These are phyloP conservation scores for Neurospora africana DNA, from an alignment of 495 filamentous ascomycete species.

Conservation along the genomic window DNA sequence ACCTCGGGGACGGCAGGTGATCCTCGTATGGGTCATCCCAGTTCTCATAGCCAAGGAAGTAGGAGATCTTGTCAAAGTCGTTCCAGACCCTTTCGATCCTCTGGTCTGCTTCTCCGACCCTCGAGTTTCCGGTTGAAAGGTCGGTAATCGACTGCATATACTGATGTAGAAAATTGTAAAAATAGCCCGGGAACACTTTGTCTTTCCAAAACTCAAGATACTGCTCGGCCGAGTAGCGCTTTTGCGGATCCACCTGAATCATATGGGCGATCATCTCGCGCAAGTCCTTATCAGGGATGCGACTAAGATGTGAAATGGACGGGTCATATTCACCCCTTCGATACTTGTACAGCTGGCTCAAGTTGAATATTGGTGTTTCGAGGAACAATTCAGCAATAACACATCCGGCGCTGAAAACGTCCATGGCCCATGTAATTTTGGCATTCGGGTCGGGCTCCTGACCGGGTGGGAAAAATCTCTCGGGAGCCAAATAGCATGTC, in stretches of 20 bases:
- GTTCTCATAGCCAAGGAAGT: conserved; percentile 68
- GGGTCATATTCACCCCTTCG: conserved; percentile 88
- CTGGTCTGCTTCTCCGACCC: conserved; percentile 72
- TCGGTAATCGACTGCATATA: conserved; percentile 97
- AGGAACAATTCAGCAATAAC: conserved; percentile 96
- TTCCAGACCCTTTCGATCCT: conserved; percentile 84
- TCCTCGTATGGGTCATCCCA: conserved; percentile 25
- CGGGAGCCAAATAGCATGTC: conserved; percentile 95
- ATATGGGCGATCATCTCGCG: conserved; percentile 84
- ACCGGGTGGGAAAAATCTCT: conserved; percentile 69
- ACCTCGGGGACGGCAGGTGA: conserved; percentile 27
- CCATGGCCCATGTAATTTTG: conserved; percentile 79
- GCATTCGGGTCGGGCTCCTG: conserved; percentile 50
- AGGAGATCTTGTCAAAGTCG: conserved; percentile 96
- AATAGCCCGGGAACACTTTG: conserved; percentile 91
- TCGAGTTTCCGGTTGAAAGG: conserved; percentile 62
- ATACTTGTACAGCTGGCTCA: conserved; percentile 92
- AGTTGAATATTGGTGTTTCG: conserved; percentile 85
- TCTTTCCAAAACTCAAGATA: conserved; percentile 85
- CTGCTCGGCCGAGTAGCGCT: conserved; percentile 86
- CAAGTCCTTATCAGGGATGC: conserved; percentile 80
- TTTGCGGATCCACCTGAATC: conserved; percentile 87
- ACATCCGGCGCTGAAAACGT: conserved; percentile 94
- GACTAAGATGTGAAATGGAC: conserved; percentile 61
- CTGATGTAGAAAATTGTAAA: conserved; percentile 92